These are phyloP conservation scores for Dioscorea alata DNA, from an alignment of 106 monocot species.

Conservation along the genomic window DNA sequence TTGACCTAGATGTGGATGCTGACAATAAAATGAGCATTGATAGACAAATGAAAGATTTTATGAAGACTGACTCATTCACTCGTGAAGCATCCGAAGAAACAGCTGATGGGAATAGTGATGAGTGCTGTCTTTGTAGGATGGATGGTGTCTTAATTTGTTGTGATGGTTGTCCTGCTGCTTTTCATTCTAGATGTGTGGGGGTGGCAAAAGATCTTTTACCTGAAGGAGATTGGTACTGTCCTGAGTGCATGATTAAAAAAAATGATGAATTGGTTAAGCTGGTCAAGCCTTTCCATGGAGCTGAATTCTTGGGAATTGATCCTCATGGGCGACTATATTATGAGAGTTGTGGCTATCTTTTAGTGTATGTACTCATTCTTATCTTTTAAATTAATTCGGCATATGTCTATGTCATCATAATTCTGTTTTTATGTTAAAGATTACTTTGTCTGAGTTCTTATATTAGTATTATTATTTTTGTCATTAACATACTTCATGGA, in stretches of 20 bases:
- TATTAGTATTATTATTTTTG: background rate
- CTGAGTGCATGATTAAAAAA: conserved; percentile 61
- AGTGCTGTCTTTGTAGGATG: conserved; percentile 89
- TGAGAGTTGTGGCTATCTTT: conserved; percentile 63
- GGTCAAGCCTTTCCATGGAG: conserved; percentile 49
- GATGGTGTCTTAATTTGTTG: conserved; percentile 95
- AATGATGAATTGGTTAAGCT: conserved; percentile 27
- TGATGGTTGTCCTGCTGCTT: conserved; percentile 98
- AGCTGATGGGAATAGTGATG: conserved; percentile 76
- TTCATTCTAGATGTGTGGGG: conserved; percentile 94
- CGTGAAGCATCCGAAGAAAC: conserved; percentile 19
- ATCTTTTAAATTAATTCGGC: background rate
- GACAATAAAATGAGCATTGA: conserved; percentile 6
- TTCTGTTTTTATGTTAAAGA: too few relatives aligned
- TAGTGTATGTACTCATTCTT: conserved; percentile 66
- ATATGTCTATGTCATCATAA: background rate
- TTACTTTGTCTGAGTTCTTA: too few relatives aligned
- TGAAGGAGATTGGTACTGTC: conserved; percentile 95
- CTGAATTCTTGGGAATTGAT: conserved; percentile 76
- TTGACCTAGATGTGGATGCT: conserved; percentile 34
- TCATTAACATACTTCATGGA: background rate
- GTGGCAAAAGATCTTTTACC: conserved; percentile 71
- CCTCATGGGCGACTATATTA: conserved; percentile 68
- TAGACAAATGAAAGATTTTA: conserved; percentile 19
- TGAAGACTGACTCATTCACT: conserved; percentile 10